Percentiles rank a stretch among this genome's conserved stretches.
phyloP scores from a whole-genome alignment of 768 basidiomycete genomes.

The Suillus subaureus region DNA sequence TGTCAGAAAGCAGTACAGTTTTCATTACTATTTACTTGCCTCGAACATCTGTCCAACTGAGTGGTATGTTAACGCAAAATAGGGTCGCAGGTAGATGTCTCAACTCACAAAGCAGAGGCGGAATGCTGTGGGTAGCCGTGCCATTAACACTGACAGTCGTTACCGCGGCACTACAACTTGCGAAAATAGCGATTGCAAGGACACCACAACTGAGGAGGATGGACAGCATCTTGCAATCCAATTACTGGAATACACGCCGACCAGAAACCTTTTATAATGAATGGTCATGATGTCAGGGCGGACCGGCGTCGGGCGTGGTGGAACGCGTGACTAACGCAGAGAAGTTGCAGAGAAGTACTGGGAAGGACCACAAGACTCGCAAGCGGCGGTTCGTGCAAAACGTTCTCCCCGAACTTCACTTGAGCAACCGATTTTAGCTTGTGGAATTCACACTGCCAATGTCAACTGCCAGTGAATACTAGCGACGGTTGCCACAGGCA shows the following conservation, averaged over 20 bases:
- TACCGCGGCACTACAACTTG: conserved; percentile 8
- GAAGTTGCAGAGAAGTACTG: neutral
- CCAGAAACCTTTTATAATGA: conserved; percentile 1
- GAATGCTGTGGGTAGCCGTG: conserved; percentile 53
- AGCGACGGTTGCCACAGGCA: too few relatives aligned
- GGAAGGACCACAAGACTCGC: neutral
- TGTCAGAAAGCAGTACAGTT: neutral
- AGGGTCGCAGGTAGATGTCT: neutral
- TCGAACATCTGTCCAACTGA: conserved; percentile 64
- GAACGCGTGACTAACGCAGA: neutral
- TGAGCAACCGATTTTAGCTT: neutral
- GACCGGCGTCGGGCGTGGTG: neutral
- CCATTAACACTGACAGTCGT: conserved; percentile 45
- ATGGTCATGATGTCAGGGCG: neutral
- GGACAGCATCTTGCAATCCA: conserved; percentile 18
- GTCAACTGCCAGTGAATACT: neutral
- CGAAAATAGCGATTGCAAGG: conserved; percentile 7
- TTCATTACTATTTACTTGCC: conserved; percentile 31
- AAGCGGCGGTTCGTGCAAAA: conserved; percentile 5
- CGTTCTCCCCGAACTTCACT: conserved; percentile 3
- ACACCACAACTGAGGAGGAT: conserved; percentile 8
- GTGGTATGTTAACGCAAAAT: neutral
- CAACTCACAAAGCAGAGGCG: conserved; percentile 53
- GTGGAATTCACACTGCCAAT: neutral
- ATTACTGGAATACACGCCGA: neutral